A percentile compares a stretch with the other conserved stretches of the same genome.
These are phyloP conservation scores for Fusarium oligoseptatum DNA, from an alignment of 2,329 filamentous ascomycete genomes.

Conservation along the genomic window DNA sequence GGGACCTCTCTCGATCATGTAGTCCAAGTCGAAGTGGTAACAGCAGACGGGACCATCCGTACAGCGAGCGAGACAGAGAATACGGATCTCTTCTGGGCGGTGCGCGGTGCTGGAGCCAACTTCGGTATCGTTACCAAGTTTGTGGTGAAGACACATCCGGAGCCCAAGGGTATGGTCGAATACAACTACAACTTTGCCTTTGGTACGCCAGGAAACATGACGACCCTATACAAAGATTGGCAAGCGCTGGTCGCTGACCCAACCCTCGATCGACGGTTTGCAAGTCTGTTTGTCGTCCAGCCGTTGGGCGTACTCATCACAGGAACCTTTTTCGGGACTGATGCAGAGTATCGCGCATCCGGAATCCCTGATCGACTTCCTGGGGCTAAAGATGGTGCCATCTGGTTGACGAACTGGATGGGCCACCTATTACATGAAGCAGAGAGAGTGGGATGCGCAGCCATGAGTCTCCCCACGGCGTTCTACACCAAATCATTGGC, in stretches of 20 bases:
- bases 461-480: conserved; percentile 60
- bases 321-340: conserved; percentile 72
- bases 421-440: conserved; percentile 67
- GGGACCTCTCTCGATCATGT: conserved; percentile 69
- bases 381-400: conserved; percentile 51
- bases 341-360: conserved; percentile 65
- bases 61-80: conserved; percentile 62
- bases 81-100: conserved; percentile 67
- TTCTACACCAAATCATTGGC: conserved; percentile 72
- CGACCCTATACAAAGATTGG: conserved; percentile 68
- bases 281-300: conserved; percentile 67
- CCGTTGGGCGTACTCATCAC: conserved; percentile 68
- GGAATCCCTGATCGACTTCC: conserved; percentile 65
- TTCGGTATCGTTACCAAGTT: conserved; percentile 72
- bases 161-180: conserved; percentile 68
- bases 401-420: conserved; percentile 73
- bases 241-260: conserved; percentile 68
- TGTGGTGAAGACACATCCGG: conserved; percentile 66
- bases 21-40: conserved; percentile 62
- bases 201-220: conserved; percentile 61
- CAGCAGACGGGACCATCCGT: conserved; percentile 65
- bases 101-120: conserved; percentile 68
- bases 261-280: conserved; percentile 69
- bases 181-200: conserved; percentile 69
- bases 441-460: conserved; percentile 61